phyloP scores from a whole-genome alignment of 2,329 filamentous ascomycete species.

The Aspergillus pseudonomiae region DNA sequence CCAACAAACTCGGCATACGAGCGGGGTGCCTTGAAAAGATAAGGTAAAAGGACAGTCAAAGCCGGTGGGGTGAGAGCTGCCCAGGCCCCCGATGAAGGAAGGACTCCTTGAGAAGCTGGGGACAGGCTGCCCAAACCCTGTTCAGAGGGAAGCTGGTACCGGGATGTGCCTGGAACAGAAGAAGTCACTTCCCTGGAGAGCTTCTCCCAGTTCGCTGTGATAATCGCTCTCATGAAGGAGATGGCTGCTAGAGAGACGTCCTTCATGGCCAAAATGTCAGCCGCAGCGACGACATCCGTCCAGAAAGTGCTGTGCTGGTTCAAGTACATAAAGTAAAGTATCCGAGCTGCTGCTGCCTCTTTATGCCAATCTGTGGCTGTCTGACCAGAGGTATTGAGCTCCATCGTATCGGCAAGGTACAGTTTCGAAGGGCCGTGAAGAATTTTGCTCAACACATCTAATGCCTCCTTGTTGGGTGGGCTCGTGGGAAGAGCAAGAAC shows the following conservation, averaged over 20 bases:
- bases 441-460: conserved; percentile 58
- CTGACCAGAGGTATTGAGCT: conserved; percentile 35
- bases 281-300: conserved; percentile 54
- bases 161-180: conserved; percentile 22
- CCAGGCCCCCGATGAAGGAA: conserved; percentile 52
- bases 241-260: conserved; percentile 60
- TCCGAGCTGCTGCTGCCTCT: conserved; percentile 57
- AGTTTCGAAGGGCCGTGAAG: conserved; percentile 55
- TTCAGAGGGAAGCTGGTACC: conserved; percentile 47
- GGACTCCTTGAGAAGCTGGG: conserved; percentile 36
- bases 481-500: conserved; percentile 56
- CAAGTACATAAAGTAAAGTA: conserved; percentile 59
- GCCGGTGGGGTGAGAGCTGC: conserved; percentile 57
- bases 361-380: conserved; percentile 43
- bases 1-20: conserved; percentile 62
- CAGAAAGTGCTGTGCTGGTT: conserved; percentile 56
- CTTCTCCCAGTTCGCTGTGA: conserved; percentile 58
- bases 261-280: conserved; percentile 61
- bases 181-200: conserved; percentile 35
- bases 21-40: conserved; percentile 59
- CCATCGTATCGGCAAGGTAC: conserved; percentile 29
- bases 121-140: conserved; percentile 40
- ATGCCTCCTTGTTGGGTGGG: conserved; percentile 55
- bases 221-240: conserved; percentile 54
- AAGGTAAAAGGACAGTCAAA: conserved; percentile 56